These are phyloP conservation scores for Yarrowia galli DNA, from an alignment of 1,139 yeast species.

Conservation along the genomic window DNA sequence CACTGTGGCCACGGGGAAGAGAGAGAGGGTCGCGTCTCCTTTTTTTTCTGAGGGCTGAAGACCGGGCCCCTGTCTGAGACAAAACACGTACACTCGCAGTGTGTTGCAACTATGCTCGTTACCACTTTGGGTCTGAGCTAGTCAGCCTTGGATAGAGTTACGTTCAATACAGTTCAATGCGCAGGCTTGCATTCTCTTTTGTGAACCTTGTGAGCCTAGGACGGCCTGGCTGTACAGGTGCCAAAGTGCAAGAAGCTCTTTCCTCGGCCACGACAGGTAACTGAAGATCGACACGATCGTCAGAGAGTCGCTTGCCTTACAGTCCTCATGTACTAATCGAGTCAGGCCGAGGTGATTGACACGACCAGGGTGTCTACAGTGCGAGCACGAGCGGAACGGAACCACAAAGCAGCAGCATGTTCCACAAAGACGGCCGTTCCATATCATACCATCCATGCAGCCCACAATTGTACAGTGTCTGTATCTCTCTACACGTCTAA, in stretches of 20 bases:
- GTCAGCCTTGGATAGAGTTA: slow-evolving; percentile 22
- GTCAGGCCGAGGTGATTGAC: slow-evolving; percentile 10
- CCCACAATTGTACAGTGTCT: neutral
- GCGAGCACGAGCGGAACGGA: too few relatives aligned
- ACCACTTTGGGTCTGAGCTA: slow-evolving; percentile 32
- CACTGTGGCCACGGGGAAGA: neutral
- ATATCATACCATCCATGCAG: neutral
- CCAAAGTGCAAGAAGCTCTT: neutral
- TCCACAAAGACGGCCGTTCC: neutral
- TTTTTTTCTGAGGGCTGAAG: neutral
- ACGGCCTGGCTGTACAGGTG: neutral
- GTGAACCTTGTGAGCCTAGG: slow-evolving; percentile 2
- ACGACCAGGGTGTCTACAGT: slow-evolving; percentile 9
- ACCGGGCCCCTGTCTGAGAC: slow-evolving; percentile 14
- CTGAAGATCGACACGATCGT: slow-evolving; percentile 3
- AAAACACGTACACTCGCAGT: slow-evolving; percentile 9
- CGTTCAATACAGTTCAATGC: slow-evolving; percentile 3
- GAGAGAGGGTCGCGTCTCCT: neutral
- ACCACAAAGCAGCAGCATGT: neutral
- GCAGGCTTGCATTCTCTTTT: neutral
- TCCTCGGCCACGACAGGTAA: slow-evolving; percentile 24
- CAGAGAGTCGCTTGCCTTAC: neutral
- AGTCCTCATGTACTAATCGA: slow-evolving; percentile 1
- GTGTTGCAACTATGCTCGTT: slow-evolving; percentile 14
- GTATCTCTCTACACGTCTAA: neutral